These are phyloP conservation scores for Colletotrichum falcatum DNA, from an alignment of 2,329 filamentous ascomycete species.

Conservation along the genomic window DNA sequence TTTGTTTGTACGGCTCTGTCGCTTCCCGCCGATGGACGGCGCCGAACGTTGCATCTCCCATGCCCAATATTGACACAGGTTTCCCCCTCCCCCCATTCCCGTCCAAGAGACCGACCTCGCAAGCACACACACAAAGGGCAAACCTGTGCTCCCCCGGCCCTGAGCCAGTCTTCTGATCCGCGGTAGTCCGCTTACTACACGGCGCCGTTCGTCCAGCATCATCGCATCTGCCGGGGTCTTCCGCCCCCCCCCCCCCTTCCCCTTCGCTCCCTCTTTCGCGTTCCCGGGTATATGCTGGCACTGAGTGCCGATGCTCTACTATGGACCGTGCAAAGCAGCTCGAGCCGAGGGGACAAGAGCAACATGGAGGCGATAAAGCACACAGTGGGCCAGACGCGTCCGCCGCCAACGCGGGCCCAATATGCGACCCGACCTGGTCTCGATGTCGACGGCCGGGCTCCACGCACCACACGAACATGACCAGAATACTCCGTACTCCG, in stretches of 20 bases:
- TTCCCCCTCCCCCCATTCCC: not conserved
- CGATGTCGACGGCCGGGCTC: not conserved
- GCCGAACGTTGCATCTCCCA: constrained; percentile 14
- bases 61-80: constrained; percentile 10
- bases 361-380: not conserved
- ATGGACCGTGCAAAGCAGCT: too few species aligned
- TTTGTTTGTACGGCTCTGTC: not conserved
- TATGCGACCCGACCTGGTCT: not conserved
- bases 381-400: not conserved
- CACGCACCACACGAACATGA: not conserved
- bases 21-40: not conserved
- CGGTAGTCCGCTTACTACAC: not conserved
- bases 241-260: not conserved
- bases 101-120: not conserved
- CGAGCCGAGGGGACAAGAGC: not conserved
- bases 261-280: too few species aligned
- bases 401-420: not conserved
- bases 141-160: not conserved
- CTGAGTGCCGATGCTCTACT: too few species aligned
- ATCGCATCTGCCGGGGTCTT: not conserved
- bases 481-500: too few species aligned
- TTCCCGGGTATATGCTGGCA: too few species aligned
- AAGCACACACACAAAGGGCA: not conserved
- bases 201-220: not conserved
- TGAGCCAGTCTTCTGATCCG: not conserved